Evolutionary conservation across 257 asterid species (phyloP), one percentile per base, ranked within the genome.

Genomic region (Parsonsia alboflavescens): DNA sequence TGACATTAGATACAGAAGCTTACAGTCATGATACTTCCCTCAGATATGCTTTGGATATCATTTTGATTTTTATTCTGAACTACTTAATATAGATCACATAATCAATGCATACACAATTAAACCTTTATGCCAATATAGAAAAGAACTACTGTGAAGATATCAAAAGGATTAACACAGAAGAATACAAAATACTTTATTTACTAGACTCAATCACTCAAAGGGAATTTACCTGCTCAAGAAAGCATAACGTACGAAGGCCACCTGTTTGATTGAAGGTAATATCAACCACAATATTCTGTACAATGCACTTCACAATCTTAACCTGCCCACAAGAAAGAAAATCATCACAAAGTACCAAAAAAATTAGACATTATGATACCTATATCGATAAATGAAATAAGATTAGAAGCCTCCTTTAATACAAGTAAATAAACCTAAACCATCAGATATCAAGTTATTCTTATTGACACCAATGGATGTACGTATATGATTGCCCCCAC

Each of bases 191-290:
- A 24, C 26, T 26, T 16, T 61, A 61, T 61, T 10, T 36, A 13
- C 71, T n/a, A 7, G 41, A 66, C 12, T 52, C 4, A 21, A 52
- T 33, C 39, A 33, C 39, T 33, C 7, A 73, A 58, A 41, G 19
- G 50, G 24, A 62, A 13, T 13, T 13, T 71, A 85, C 89, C 89
- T 83, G 81, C 85, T 85, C 89, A 75, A 85, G 87, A 80, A 85
- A 85, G 82, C 89, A 79, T 50, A 85, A 50, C 45, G 89, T 83
- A 76, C 86, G 83, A 58, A 85, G 84, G 21, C 89, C 89, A n/a
- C 89, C 89, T 64, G 83, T 83, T 76, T 85, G 87, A 78, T 83
- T 85, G 56, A 85, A 77, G 66, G 89, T 83, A 70, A 85, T 83
- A 72, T 85, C 89, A 70, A 85, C 87, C 22, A 85, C 86, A 63